Percentiles rank a stretch among this genome's conserved stretches.
These are phyloP conservation scores for Wallemia ichthyophaga DNA, from an alignment of 1,284 basidiomycete genomes.

Conservation along the genomic window DNA sequence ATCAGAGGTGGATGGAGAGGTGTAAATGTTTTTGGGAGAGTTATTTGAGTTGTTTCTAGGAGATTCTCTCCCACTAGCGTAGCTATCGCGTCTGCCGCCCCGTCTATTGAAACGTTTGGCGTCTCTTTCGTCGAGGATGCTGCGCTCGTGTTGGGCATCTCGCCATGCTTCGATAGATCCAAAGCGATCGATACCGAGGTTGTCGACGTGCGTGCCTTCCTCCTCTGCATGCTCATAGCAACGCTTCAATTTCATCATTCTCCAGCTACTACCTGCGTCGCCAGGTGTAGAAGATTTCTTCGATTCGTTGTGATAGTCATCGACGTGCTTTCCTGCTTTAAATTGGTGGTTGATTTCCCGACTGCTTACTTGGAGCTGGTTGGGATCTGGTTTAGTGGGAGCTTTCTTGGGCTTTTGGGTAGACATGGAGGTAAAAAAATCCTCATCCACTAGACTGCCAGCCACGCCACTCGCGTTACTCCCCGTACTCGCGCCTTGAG, in stretches of 20 bases:
- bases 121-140: conserved; percentile 50
- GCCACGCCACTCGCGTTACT: too few species aligned
- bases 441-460: conserved; percentile 20
- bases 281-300: conserved; percentile 32
- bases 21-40: conserved; percentile 1
- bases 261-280: conserved; percentile 76
- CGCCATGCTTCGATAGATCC: conserved; percentile 55
- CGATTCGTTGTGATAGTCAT: conserved; percentile 24
- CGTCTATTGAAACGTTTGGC: conserved; percentile 12
- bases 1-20: conserved; percentile 1
- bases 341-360: conserved; percentile 57
- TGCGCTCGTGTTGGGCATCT: conserved; percentile 57
- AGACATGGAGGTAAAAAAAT: conserved; percentile 63
- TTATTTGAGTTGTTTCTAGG: neutral
- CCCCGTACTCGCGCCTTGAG: neutral
- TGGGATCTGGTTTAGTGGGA: conserved; percentile 32
- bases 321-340: conserved; percentile 26
- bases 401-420: conserved; percentile 38
- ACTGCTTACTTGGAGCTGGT: conserved; percentile 19
- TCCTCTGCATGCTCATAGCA: conserved; percentile 72
- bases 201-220: conserved; percentile 18
- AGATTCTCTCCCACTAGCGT: neutral
- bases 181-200: conserved; percentile 58
- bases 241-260: conserved; percentile 80
- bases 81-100: neutral